Percentiles rank a stretch among this genome's conserved stretches.
These are phyloP conservation scores for Leucosporidium yakuticum DNA, from an alignment of 768 basidiomycete species.

Conservation along the genomic window DNA sequence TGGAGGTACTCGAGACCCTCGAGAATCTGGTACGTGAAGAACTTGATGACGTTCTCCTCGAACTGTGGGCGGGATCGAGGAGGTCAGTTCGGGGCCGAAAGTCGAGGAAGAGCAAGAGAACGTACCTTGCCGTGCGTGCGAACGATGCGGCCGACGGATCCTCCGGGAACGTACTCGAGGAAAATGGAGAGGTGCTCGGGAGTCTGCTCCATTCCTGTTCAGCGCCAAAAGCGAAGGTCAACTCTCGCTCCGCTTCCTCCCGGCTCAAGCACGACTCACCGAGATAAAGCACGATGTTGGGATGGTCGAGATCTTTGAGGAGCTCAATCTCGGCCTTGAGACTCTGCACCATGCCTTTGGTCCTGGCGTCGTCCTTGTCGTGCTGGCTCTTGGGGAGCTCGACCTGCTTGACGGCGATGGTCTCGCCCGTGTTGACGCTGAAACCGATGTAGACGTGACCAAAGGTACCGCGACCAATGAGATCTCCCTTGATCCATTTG, in stretches of 20 bases:
- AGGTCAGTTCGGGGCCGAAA: background rate
- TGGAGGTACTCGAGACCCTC: conserved; percentile 89
- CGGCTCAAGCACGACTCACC: conserved; percentile 50
- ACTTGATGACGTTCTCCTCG: conserved; percentile 82
- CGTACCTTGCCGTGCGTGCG: conserved; percentile 70
- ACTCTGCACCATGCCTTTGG: conserved; percentile 78
- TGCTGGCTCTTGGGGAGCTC: conserved; percentile 86
- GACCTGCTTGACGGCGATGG: conserved; percentile 99
- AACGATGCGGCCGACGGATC: conserved; percentile 83
- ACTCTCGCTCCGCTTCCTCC: background rate
- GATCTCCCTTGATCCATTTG: conserved; percentile 96
- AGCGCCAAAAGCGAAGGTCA: background rate
- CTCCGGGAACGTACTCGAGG: conserved; percentile 97
- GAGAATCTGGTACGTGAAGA: conserved; percentile 86
- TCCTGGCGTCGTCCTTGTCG: conserved; percentile 82
- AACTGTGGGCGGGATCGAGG: conserved; percentile 47
- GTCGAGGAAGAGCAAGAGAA: too few relatives aligned
- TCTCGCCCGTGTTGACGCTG: conserved; percentile 93
- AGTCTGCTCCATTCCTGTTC: conserved; percentile 38
- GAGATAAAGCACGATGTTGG: conserved; percentile 94
- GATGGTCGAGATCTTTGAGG: conserved; percentile 91
- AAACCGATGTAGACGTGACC: conserved; percentile 93
- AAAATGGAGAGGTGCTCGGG: conserved; percentile 56
- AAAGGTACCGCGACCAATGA: conserved; percentile 95
- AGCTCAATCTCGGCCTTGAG: conserved; percentile 93